Evolutionary conservation across 257 asterid genomes (phyloP), one percentile per base, ranked within the genome.

Genomic region (Solanum appendiculatum): DNA sequence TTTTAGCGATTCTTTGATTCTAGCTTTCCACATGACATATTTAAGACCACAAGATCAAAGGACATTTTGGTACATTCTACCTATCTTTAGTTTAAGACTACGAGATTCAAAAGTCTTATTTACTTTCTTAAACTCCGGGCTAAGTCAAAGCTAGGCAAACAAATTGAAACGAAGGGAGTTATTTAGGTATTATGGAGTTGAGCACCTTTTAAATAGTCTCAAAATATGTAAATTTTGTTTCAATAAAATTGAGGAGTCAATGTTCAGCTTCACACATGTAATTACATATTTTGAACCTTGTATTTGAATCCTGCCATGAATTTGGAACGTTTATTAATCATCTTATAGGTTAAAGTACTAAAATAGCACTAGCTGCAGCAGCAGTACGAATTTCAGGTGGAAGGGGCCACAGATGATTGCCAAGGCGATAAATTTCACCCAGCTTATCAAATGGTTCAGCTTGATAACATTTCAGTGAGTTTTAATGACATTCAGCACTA

Each of bases 401-500:
- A 36, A 36, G 48, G 13, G n/a, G n/a, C 31, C 31, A 16, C 63
- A 42, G 42, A 77, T 42, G 60, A 29, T 25, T 12, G n/a, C 21
- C 23, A 51, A 40, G 82, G 29, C 63, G 39, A 12, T 85, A 69
- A 89, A 44, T 83, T 16, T 27, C 84, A n/a, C 56, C 87, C n/a
- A 13, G 91, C 89, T 60, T n/a, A 60, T 23, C 69, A 60, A 10
- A 56, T 56, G 64, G 46, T 70, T 87, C 54, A 56, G 78, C 51
- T 46, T 23, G 78, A 73, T 88, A 27, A n/a, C 63, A 83, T 70
- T 64, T 83, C 25, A 5, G 91, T 90, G 88, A 86, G 88, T 86
- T 27, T 37, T 63, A 44, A 42, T 66, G 66, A 21, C 46, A 34
- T 72, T 72, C 46, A 72, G 4, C 46, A 72, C 46, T 72, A 72